Evolutionary conservation across 2,329 filamentous ascomycete genomes (phyloP), one percentile per base, ranked within the genome.

Genomic region (Beauveria sp.): DNA sequence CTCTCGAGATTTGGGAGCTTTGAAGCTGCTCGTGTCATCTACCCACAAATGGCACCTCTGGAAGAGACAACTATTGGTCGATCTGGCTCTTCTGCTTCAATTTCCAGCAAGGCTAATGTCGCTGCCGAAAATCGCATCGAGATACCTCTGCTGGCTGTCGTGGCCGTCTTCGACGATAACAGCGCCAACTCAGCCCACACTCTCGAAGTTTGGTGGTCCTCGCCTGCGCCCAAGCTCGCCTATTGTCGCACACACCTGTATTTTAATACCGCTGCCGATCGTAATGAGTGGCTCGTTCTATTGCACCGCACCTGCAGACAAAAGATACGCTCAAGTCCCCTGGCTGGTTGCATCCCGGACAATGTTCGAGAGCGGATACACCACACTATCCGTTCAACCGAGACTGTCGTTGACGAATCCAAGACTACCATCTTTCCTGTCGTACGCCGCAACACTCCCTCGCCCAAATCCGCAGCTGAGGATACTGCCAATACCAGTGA

Each of bases 121-220:
- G 58, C 50, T 6, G 68, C 73, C 49, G 75, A 78, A 52, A 65
- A 75, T 61, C 75, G 76, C 20, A 67, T 81, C 38, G 76, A 79
- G 54, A 76, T 85, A 8, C 80, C 82, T 0, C 70, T 84, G 8
- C 75, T 78, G 18, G 77, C 75, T 43, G 74, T 85, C 26, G 78
- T 85, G 43, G 79, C 82, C 2, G 77, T 77, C 2, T 84, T 83
- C 64, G 77, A 76, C 34, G 78, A 81, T 34, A 81, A 84, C 66
- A 77, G 76, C 49, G 76, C 76, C 1, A 75, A 77, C 52, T 76
- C 80, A 14, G 76, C 78, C 7, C 82, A 80, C 50, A 80, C 80
- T 6, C 69, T 85, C 56, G 82, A 85, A 66, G 74, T 84, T 2
- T 85, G 82, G 81, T 85, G 82, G 82, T 78, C 76, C 62, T 77